Conservation (phyloP, 2,329 filamentous ascomycete genomes). For the Alternaria arborescens region DNA sequence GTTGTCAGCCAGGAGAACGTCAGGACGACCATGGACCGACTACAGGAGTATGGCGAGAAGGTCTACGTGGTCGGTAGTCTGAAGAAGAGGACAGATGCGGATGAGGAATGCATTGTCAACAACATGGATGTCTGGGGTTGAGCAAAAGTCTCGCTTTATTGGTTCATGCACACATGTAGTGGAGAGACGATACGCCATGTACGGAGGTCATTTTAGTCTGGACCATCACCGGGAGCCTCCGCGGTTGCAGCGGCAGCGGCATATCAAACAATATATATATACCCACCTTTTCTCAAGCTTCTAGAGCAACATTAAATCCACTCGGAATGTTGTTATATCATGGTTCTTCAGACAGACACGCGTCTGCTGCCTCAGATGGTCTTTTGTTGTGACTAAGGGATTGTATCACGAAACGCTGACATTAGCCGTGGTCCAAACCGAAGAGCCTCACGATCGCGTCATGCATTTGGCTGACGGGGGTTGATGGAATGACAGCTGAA, state of each 20-base stretch:
- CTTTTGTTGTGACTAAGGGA: neutral
- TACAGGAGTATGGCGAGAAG: constrained; percentile 75
- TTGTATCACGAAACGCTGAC: constrained; percentile 2
- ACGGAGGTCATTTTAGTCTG: constrained; percentile 6
- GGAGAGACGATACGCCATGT: constrained; percentile 2
- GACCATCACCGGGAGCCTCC: constrained; percentile 5
- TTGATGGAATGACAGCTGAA: neutral
- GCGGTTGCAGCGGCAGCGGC: constrained; percentile 16
- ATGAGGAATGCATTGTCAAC: constrained; percentile 66
- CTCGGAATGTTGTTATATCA: neutral
- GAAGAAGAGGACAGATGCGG: constrained; percentile 61
- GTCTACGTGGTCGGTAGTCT: constrained; percentile 81
- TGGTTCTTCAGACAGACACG: neutral
- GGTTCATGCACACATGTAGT: neutral
- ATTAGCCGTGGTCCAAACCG: neutral
- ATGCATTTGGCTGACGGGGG: neutral
- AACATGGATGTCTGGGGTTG: constrained; percentile 63
- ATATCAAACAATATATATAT: constrained; percentile 21
- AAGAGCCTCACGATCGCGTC: constrained; percentile 8
- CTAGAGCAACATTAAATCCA: constrained; percentile 3
- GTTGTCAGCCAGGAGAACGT: constrained; percentile 75
- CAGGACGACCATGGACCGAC: constrained; percentile 65
- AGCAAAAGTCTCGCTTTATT: constrained; percentile 11
- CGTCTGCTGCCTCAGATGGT: constrained; percentile 4
- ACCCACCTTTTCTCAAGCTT: constrained; percentile 18